phyloP scores from a whole-genome alignment of 176 grass and related monocot genomes.

The Ensete glaucum region DNA sequence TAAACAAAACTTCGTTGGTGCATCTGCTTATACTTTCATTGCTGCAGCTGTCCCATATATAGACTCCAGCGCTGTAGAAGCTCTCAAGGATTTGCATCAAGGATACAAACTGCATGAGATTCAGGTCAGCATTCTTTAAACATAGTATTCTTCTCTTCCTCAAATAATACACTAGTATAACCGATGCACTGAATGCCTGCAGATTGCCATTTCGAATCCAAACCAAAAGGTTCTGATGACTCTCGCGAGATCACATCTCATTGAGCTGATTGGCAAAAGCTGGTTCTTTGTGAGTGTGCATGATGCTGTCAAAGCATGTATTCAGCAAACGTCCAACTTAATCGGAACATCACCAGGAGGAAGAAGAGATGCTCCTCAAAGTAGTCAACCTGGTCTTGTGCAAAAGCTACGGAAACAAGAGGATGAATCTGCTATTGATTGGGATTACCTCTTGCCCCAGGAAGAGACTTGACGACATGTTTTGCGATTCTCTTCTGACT shows the following conservation, averaged over 20 bases:
- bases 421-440: neutral
- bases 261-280: slow-evolving; percentile 10
- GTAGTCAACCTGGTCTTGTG: neutral
- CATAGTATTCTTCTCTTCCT: neutral
- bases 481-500: too few relatives aligned
- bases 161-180: neutral
- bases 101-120: slow-evolving; percentile 12
- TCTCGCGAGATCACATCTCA: neutral
- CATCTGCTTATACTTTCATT: neutral
- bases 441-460: neutral
- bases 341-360: neutral
- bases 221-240: slow-evolving; percentile 13
- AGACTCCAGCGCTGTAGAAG: slow-evolving; percentile 17
- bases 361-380: neutral
- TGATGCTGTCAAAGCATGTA: slow-evolving; percentile 11
- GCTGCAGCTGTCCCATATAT: slow-evolving; percentile 14
- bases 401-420: neutral
- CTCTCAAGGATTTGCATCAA: slow-evolving; percentile 20
- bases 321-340: slow-evolving; percentile 3
- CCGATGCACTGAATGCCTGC: neutral
- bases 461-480: too few relatives aligned
- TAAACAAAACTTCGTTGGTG: too few relatives aligned
- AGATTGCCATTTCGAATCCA: slow-evolving; percentile 19
- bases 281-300: slow-evolving; percentile 16
- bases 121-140: neutral